Evolutionary conservation across 371 early-diverging fungal genomes (phyloP), one percentile per base, ranked within the genome.

Genomic region (Choanephora cucurbitarum): DNA sequence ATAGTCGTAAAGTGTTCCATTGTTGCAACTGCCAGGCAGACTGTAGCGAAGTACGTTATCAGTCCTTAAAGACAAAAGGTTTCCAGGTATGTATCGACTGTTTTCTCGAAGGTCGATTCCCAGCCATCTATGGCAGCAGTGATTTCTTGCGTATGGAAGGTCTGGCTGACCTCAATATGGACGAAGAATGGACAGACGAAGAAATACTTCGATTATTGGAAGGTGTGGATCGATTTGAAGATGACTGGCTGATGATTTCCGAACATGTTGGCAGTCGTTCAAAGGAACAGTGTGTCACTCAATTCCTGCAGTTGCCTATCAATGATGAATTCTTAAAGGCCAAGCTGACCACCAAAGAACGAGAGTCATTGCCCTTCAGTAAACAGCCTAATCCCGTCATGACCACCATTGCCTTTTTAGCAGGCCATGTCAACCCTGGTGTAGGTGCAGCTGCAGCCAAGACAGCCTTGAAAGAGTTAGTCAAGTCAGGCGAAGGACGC

Each of bases 231-330:
- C 83, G 91, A 82, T 94, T 81, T 76, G 93, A 95, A 37, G 96
- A 99, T 51, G 95, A 99, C 72, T 99, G 99, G 99, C 76, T 86
- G 52, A 83, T 86, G 58, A 91, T 99, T 28, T 85, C 97, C n/a
- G 91, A 91, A 49, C 94, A 97, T 66, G 98, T 99, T 5, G 95
- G 94, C 5, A 95, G 92, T 31, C 88, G 94, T 44, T 86, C 91
- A 9, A 87, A 91, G 46, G 97, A 97, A 53, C 93, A 98, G 67
- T 99, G 99, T 62, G 87, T 99, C 33, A 81, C 92, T 23, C 89
- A 95, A 44, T 99, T 99, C 68, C 67, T 99, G 39, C 91, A 95
- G 67, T 70, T 99, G 56, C 99, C 99, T 1, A 96, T 99, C 46
- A 91, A 90, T 57, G 79, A 79, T 51, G 66, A 57, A 3, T 71